Base-by-base conservation (phyloP, 352 stramenopile species). In the Phytopythium helicoides region DNA sequence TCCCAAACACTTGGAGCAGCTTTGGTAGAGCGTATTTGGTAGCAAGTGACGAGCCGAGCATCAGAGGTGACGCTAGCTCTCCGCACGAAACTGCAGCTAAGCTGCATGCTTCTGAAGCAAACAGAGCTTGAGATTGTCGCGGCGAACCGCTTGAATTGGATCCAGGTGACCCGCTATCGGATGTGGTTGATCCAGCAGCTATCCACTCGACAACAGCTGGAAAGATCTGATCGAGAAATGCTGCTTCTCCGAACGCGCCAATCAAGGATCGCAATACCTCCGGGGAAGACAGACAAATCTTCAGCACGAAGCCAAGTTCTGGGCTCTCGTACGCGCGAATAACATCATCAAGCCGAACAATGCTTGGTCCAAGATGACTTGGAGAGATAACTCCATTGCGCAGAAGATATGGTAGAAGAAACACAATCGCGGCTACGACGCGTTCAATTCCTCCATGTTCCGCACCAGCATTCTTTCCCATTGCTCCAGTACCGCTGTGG, bases 141-240 rank as follows among this genome's bases (percentile, higher is more conserved):
- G 64, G 36, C 12, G 56, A 66, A 19, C 18, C 26, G 8, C 9
- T 45, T 21, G 40, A 10, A 23, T 37, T 39, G 4, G 46, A 55
- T 49, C 62, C 44, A 39, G 62, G 26, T 19, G 59, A 9, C 10
- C 19, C 25, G 5, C 60, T 59, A 0, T 55, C 40, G 28, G 52
- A 42, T 22, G 62, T 35, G 4, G 40, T n/a, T 15, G 39, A 18
- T 46, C 57, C 60, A 39, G 73, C 60, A 3, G 73, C 62, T 3
- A 89, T 48, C 83, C 83, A 94, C 38, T 92, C 83, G 2, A 87
- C 31, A 1, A 94, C 40, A 3, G 87, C 64, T 6, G 81, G 83
- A 7, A 92, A 38, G 50, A 92, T 76, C 39, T 61, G 67, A 34
- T 76, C 59, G 5, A 92, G 50, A 7, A 92, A 63, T 15, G 56